A percentile compares a stretch with the other conserved stretches of the same genome.
Conservation (phyloP, 352 stramenopile species). For the Halophytophthora batemanensis region DNA sequence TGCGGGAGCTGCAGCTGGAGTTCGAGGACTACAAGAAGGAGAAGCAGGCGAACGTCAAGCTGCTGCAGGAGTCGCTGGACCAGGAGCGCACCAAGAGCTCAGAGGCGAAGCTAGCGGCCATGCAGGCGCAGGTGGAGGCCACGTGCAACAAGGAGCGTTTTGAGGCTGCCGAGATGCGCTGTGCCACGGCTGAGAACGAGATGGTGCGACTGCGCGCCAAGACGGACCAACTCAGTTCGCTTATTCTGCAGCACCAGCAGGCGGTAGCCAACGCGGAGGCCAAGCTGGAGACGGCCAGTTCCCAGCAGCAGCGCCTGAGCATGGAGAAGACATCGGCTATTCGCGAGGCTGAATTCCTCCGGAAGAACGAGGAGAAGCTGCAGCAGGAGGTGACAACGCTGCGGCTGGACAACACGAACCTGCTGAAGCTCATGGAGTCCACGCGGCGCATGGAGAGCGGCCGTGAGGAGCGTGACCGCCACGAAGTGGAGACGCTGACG, state of each 20-base stretch:
- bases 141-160: slow-evolving; percentile 65
- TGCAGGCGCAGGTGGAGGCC: slow-evolving; percentile 70
- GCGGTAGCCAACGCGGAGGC: slow-evolving; percentile 48
- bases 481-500: slow-evolving; percentile 40
- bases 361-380: slow-evolving; percentile 62
- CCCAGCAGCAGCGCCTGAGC: slow-evolving; percentile 34
- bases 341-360: slow-evolving; percentile 43
- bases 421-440: slow-evolving; percentile 79
- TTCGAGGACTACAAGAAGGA: slow-evolving; percentile 83
- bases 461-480: slow-evolving; percentile 52
- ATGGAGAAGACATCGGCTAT: slow-evolving; percentile 53
- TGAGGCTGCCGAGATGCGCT: slow-evolving; percentile 50
- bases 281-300: slow-evolving; percentile 50
- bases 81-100: slow-evolving; percentile 46
- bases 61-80: slow-evolving; percentile 69
- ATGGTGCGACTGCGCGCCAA: slow-evolving; percentile 54
- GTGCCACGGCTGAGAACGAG: slow-evolving; percentile 59
- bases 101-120: slow-evolving; percentile 46
- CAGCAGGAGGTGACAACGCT: slow-evolving; percentile 54
- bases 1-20: slow-evolving; percentile 64
- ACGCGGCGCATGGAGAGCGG: slow-evolving; percentile 62
- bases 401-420: slow-evolving; percentile 72
- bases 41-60: slow-evolving; percentile 59
- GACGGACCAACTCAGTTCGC: slow-evolving; percentile 52
- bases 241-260: slow-evolving; percentile 68